Evolutionary conservation across 345 rosid species (phyloP).

Genomic region (Arabis alpina): DNA sequence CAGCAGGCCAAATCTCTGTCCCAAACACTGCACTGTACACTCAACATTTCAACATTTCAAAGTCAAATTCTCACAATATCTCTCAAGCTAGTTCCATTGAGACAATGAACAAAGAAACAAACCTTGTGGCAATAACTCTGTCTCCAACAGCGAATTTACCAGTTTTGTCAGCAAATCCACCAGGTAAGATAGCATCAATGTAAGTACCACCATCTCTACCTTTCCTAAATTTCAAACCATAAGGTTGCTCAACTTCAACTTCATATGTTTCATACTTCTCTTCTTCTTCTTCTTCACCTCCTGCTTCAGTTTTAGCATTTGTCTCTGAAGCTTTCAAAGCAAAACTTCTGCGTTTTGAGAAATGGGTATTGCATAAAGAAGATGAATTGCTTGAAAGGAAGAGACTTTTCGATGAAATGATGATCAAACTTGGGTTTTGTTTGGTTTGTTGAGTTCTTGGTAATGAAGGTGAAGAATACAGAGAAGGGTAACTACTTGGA

Average conservation of each 20-base stretch:
- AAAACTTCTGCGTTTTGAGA: conserved; percentile 44
- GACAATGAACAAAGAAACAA: conserved; percentile 12
- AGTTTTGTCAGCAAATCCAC: conserved; percentile 83
- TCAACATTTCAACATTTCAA: conserved; percentile 41
- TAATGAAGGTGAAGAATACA: conserved; percentile 61
- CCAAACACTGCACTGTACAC: conserved; percentile 97
- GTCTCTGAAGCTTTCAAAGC: conserved; percentile 66
- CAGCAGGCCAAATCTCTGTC: conserved; percentile 98
- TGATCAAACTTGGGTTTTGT: conserved; percentile 42
- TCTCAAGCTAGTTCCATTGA: not conserved
- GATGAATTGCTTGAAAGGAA: conserved; percentile 42
- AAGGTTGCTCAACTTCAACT: conserved; percentile 83
- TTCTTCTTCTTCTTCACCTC: conserved; percentile 47
- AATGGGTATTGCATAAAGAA: conserved; percentile 48
- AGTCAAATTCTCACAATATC: not conserved
- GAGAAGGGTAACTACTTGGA: conserved; percentile 55
- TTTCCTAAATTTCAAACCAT: conserved; percentile 77
- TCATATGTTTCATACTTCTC: conserved; percentile 75
- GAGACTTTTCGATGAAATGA: conserved; percentile 33
- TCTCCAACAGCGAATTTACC: conserved; percentile 83
- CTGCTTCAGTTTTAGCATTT: conserved; percentile 51
- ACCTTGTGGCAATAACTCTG: conserved; percentile 96
- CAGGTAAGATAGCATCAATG: conserved; percentile 85
- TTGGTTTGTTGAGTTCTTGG: conserved; percentile 49
- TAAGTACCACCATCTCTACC: conserved; percentile 94